Percentiles rank a stretch among this genome's conserved stretches.
Evolutionary conservation across 2,329 filamentous ascomycete genomes (phyloP).

Genomic region (Aaosphaeria arxii): DNA sequence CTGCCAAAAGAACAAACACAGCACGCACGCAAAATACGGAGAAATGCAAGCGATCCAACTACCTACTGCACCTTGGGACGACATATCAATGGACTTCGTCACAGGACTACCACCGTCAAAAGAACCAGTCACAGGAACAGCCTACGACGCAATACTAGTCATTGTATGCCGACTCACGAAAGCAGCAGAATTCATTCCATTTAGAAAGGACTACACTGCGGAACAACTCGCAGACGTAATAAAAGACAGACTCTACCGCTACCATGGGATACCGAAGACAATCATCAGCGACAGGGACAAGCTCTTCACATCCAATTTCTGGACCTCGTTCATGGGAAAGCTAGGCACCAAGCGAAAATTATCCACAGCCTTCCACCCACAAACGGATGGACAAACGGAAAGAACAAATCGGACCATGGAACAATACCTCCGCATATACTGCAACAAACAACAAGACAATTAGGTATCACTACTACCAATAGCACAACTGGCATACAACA

Average conservation of each 20-base stretch:
- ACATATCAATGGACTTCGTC: slow-evolving; percentile 2
- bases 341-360: neutral
- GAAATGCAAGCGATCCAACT: slow-evolving; percentile 2
- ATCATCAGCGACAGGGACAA: neutral
- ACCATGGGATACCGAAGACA: neutral
- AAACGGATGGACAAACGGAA: neutral
- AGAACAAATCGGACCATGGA: neutral
- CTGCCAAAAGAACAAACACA: slow-evolving; percentile 2
- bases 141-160: neutral
- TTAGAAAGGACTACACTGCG: neutral
- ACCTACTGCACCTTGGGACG: slow-evolving; percentile 1
- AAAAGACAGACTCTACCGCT: neutral
- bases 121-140: neutral
- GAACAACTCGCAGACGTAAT: neutral
- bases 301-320: neutral
- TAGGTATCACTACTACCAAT: slow-evolving; percentile 1
- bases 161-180: slow-evolving; percentile 1
- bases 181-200: slow-evolving; percentile 4
- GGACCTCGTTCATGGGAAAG: neutral
- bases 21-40: neutral
- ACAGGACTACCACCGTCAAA: slow-evolving; percentile 1
- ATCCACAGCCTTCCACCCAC: neutral
- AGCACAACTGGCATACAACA: slow-evolving; percentile 2
- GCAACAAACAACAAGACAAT: slow-evolving; percentile 1
- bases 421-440: neutral